Evolutionary conservation across 257 asterid genomes (phyloP).

Genomic region (Ilex aquifolium): DNA sequence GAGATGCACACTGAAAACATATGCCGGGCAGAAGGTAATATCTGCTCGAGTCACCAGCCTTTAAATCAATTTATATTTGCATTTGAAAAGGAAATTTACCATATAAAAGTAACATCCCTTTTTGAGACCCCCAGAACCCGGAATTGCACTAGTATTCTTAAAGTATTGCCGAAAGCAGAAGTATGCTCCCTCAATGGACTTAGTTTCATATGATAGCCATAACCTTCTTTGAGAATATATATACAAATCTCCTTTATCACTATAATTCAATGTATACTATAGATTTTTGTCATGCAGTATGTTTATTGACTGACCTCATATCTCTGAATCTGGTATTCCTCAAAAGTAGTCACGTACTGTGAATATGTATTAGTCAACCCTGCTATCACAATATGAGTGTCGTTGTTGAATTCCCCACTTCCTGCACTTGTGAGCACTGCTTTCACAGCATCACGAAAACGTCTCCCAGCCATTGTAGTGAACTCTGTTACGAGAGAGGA

Average conservation of each 20-base stretch:
- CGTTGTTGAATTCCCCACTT: slow-evolving; percentile 41
- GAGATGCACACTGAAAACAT: too few relatives aligned
- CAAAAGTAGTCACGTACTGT: slow-evolving; percentile 81
- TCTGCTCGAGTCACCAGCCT: too few relatives aligned
- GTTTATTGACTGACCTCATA: slow-evolving; percentile 66
- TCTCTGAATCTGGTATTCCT: slow-evolving; percentile 94
- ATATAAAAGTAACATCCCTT: too few relatives aligned
- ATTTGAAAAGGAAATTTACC: too few relatives aligned
- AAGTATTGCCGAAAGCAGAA: not conserved
- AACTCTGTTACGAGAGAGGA: slow-evolving; percentile 46
- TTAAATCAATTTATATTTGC: too few relatives aligned
- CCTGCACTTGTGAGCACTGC: slow-evolving; percentile 40
- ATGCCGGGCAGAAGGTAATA: too few relatives aligned
- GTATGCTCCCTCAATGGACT: not conserved
- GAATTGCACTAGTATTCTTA: too few relatives aligned
- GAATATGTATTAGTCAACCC: slow-evolving; percentile 95
- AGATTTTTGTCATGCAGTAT: not conserved
- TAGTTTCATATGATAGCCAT: not conserved
- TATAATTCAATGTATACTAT: not conserved
- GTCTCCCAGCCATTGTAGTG: slow-evolving; percentile 98
- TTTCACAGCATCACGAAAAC: slow-evolving; percentile 90
- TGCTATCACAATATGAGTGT: slow-evolving; percentile 82
- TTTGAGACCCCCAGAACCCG: too few relatives aligned
- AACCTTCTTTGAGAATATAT: not conserved
- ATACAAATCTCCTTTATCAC: not conserved